Evolutionary conservation across 2,329 filamentous ascomycete species (phyloP), one percentile per base, ranked within the genome.

Genomic region (Samsoniella hepiali): DNA sequence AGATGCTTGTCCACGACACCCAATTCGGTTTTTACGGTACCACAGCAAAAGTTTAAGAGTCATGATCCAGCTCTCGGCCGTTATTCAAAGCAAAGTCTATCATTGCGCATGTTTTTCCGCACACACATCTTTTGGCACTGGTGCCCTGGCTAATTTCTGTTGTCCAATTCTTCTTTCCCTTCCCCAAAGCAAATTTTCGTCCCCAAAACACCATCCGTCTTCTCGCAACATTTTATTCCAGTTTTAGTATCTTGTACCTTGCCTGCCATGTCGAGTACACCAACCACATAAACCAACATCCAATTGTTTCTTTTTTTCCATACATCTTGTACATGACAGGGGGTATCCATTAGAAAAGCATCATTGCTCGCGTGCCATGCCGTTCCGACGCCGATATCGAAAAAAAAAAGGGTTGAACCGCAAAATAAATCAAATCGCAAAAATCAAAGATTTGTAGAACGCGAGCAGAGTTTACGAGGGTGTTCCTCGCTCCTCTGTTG

Each of bases 401-500:
- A 15, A 54, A 13, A 13, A 45, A 11, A 38, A 44, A 54, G n/a
- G 4, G 38, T 15, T 15, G 3, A 42, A 32, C 9, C 42, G 7
- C 47, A 58, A 59, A 54, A 61, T 13, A 9, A 13, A 31, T 29
- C n/a, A 45, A 42, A 51, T 29, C 34, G 13, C 32, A 57, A 50
- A 42, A 4, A 11, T 74, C 64, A 84, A 3, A 78, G 80, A 13
- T 15, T 5, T 31, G 22, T n/a, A 15, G 42, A n/a, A 13, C 5
- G 22, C 3, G 8, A 8, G 10, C 13, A 22, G 5, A 4, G 2
- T 13, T 74, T 63, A 84, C 4, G 79, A 81, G 13, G 83, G 82
- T 9, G 82, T 85, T 2, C 83, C 82, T 40, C 76, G 75, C 67
- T 83, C 80, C 66, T 79, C 78, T 42, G 81, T 75, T 49, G 76